A percentile compares a stretch with the other conserved stretches of the same genome.
These are phyloP conservation scores for Adansonia rubrostipa DNA, from an alignment of 441 rosid genomes.

Conservation along the genomic window DNA sequence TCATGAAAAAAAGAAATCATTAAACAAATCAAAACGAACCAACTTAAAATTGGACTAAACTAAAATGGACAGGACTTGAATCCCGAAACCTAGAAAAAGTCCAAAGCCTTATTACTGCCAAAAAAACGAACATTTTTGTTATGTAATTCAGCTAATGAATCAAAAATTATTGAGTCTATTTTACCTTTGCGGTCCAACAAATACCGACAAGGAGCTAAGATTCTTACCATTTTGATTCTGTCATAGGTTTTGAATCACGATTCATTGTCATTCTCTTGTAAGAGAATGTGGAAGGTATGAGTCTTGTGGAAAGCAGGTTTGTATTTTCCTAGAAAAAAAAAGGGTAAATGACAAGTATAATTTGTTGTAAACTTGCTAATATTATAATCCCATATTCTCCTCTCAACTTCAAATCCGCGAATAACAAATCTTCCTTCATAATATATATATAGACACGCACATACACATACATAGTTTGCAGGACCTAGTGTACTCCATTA, in stretches of 20 bases:
- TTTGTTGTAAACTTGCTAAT: background rate
- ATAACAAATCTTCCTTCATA: no score
- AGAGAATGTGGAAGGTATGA: slow-evolving; percentile 3
- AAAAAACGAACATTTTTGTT: no score
- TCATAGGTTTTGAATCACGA: background rate
- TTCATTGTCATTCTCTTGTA: background rate
- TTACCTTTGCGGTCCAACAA: background rate
- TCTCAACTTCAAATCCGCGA: background rate
- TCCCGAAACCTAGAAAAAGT: no score
- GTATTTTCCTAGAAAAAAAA: background rate
- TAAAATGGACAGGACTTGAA: no score
- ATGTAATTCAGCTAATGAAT: no score
- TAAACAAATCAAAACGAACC: no score
- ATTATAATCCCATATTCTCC: slow-evolving; percentile 5
- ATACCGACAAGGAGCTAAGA: background rate
- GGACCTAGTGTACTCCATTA: no score
- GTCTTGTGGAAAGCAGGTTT: background rate
- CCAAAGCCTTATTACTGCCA: no score
- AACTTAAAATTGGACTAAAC: no score
- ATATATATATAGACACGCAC: no score
- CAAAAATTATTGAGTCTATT: background rate
- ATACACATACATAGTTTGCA: no score
- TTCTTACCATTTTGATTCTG: background rate
- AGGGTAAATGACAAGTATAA: background rate
- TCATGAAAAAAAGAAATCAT: no score